Evolutionary conservation across 2,329 filamentous ascomycete genomes (phyloP).

Genomic region (Pseudogymnoascus sp.): DNA sequence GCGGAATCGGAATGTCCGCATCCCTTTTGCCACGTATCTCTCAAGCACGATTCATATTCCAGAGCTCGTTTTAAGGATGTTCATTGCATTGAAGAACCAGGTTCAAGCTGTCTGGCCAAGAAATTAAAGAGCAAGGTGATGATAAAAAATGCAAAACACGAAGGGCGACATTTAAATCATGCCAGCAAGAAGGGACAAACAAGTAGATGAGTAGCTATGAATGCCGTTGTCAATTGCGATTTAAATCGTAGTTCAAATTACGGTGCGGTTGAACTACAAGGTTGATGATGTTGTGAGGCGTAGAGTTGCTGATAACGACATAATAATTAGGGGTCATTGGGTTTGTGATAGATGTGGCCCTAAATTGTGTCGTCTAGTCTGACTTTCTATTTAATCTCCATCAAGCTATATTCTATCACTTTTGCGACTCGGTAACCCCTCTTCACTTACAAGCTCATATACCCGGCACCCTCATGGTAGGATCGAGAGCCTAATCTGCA

Average conservation of each 20-base stretch:
- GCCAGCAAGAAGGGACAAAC: too few relatives aligned
- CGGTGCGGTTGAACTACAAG: too few relatives aligned
- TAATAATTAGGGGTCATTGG: not conserved
- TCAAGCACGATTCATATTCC: not conserved
- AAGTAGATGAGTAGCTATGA: too few relatives aligned
- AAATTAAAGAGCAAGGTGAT: not conserved
- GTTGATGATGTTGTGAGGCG: too few relatives aligned
- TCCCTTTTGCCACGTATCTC: too few relatives aligned
- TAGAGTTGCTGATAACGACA: too few relatives aligned
- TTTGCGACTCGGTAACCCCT: not conserved
- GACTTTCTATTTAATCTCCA: not conserved
- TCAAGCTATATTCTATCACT: not conserved
- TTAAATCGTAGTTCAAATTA: too few relatives aligned
- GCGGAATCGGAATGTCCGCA: too few relatives aligned
- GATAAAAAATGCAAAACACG: not conserved
- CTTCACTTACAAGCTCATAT: not conserved
- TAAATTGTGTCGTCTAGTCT: not conserved
- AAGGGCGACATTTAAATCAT: too few relatives aligned
- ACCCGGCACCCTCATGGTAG: not conserved
- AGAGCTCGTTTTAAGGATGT: not conserved
- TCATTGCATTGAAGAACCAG: not conserved
- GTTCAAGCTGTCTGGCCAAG: not conserved
- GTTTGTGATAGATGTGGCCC: not conserved
- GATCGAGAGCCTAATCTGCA: conserved; percentile 43
- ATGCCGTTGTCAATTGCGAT: too few relatives aligned